Conservation (phyloP, 176 grass and related monocot genomes). For the Urochloa ruziziensis region DNA sequence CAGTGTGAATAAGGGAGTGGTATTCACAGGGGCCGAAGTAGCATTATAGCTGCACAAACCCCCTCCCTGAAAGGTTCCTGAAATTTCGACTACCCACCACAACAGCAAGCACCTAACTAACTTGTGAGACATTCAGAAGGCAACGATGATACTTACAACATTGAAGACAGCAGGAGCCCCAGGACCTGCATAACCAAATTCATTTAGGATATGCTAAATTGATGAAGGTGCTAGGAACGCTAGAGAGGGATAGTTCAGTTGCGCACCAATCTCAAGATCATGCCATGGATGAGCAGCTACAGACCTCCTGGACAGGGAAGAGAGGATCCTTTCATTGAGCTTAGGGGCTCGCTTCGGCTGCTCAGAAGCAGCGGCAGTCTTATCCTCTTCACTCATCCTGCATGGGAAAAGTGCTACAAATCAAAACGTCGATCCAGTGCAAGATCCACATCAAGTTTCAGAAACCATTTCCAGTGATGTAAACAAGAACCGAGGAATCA, state of each 20-base stretch:
- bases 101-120: background rate
- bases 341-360: conserved; percentile 42
- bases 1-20: background rate
- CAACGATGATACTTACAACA: conserved; percentile 55
- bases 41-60: background rate
- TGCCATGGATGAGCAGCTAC: conserved; percentile 96
- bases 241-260: background rate
- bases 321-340: conserved; percentile 92
- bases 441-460: background rate
- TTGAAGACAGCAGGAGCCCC: conserved; percentile 72
- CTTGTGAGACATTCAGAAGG: background rate
- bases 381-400: conserved; percentile 49
- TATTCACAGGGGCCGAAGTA: no score
- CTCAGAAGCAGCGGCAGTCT: conserved; percentile 18
- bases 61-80: background rate
- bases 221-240: background rate
- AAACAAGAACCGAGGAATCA: background rate
- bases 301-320: conserved; percentile 78
- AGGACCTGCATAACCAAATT: conserved; percentile 46
- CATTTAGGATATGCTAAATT: background rate
- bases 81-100: background rate
- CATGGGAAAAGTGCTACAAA: background rate
- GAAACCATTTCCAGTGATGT: background rate
- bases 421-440: background rate
- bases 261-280: conserved; percentile 82